Evolutionary conservation across 2,329 filamentous ascomycete species (phyloP).

Genomic region (Colletotrichum godetiae): DNA sequence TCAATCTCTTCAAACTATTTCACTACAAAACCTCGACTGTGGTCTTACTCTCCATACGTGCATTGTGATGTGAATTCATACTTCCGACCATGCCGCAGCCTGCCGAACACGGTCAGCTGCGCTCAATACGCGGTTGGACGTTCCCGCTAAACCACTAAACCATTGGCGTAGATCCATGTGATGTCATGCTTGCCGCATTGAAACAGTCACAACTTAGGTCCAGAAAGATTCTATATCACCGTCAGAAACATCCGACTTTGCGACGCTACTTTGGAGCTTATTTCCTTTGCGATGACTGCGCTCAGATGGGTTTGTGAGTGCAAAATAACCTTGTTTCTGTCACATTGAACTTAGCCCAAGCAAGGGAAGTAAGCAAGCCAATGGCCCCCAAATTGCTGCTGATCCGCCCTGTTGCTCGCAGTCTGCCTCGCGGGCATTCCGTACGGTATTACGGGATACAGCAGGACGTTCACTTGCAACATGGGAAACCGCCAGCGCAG

Average conservation of each 20-base stretch:
- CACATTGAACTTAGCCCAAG: too few relatives aligned
- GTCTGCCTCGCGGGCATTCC: not conserved
- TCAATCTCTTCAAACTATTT: conserved; percentile 28
- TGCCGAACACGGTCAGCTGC: not conserved
- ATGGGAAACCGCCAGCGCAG: not conserved
- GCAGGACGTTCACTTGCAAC: too few relatives aligned
- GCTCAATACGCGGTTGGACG: not conserved
- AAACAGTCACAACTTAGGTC: not conserved
- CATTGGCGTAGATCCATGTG: not conserved
- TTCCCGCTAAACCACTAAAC: not conserved
- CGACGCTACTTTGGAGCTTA: not conserved
- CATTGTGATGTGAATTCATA: too few relatives aligned
- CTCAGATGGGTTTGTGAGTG: not conserved
- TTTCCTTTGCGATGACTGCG: not conserved
- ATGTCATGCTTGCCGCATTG: conserved; percentile 17
- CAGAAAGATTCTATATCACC: not conserved
- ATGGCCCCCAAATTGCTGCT: not conserved
- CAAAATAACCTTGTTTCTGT: not conserved
- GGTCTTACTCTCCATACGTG: not conserved
- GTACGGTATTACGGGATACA: too few relatives aligned
- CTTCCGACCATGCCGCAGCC: not conserved
- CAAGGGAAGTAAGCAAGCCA: not conserved
- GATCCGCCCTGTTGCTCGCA: not conserved
- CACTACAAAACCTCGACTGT: not conserved
- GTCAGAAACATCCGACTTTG: not conserved